phyloP scores from a whole-genome alignment of 225 moss, liverwort and hornwort species.

The Polytrichum commune region DNA sequence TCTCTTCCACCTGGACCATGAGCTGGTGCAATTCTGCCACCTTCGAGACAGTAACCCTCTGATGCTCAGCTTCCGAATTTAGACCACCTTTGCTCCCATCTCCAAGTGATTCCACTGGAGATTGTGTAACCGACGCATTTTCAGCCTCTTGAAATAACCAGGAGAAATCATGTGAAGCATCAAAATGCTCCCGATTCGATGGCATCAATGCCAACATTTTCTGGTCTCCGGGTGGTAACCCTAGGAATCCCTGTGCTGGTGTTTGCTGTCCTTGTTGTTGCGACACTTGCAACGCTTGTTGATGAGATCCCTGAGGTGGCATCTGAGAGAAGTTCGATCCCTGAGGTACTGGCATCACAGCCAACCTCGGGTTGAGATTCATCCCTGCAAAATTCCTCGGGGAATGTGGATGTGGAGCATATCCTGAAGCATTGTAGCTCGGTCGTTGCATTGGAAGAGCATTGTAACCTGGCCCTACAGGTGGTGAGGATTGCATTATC shows the following conservation, averaged over 20 bases:
- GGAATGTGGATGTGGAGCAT: conserved; percentile 21
- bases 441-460: not conserved
- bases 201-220: conserved; percentile 6
- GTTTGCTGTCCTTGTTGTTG: conserved; percentile 17
- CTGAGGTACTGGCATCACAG: conserved; percentile 8
- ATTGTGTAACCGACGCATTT: conserved; percentile 4
- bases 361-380: conserved; percentile 11
- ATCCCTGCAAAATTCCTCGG: conserved; percentile 15
- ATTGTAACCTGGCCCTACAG: conserved; percentile 15
- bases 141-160: conserved; percentile 28
- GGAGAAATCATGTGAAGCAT: conserved; percentile 18
- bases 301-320: conserved; percentile 7
- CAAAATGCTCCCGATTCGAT: conserved; percentile 13
- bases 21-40: conserved; percentile 37
- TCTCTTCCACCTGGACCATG: conserved; percentile 33
- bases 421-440: conserved; percentile 17
- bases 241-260: conserved; percentile 4
- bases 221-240: conserved; percentile 2
- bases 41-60: conserved; percentile 2
- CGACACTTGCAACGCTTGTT: conserved; percentile 1
- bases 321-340: conserved; percentile 6
- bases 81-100: conserved; percentile 2
- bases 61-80: conserved; percentile 4
- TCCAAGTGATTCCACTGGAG: not conserved
- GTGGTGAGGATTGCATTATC: conserved; percentile 21